Percentiles rank a stretch among this genome's conserved stretches.
Evolutionary conservation across 805 yeast genomes (phyloP).

Genomic region (Metschnikowia shivogae): DNA sequence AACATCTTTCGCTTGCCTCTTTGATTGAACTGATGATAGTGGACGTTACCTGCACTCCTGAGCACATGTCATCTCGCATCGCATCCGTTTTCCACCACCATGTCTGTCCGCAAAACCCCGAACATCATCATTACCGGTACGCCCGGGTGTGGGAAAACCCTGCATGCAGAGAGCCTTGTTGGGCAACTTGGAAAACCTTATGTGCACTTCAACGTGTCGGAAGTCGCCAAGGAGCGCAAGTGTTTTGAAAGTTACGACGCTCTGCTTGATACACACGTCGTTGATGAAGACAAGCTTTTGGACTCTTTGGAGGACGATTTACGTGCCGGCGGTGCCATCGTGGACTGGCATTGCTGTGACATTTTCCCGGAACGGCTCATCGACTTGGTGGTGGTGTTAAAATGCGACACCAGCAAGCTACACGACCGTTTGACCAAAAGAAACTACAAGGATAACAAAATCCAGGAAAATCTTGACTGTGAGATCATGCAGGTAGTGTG

Average conservation of each 20-base stretch:
- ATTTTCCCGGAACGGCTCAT: slow-evolving; percentile 89
- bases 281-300: slow-evolving; percentile 84
- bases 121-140: slow-evolving; percentile 93
- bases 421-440: slow-evolving; percentile 74
- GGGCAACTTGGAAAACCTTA: slow-evolving; percentile 45
- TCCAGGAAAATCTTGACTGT: slow-evolving; percentile 89
- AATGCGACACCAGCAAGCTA: slow-evolving; percentile 68
- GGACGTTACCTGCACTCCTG: no score
- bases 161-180: slow-evolving; percentile 61
- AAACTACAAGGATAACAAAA: slow-evolving; percentile 74
- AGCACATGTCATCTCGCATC: background rate
- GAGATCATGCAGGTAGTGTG: slow-evolving; percentile 93
- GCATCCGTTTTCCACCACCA: background rate
- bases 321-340: slow-evolving; percentile 78
- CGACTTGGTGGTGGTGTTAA: slow-evolving; percentile 85
- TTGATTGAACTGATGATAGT: no score
- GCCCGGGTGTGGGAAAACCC: slow-evolving; percentile 87
- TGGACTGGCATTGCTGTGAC: slow-evolving; percentile 98
- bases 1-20: no score
- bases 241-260: slow-evolving; percentile 85
- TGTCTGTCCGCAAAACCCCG: slow-evolving; percentile 32
- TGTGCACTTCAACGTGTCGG: slow-evolving; percentile 63
- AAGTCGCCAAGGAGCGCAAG: slow-evolving; percentile 71
- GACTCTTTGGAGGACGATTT: slow-evolving; percentile 77
- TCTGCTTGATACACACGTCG: slow-evolving; percentile 77